Conservation (phyloP, 2,329 filamentous ascomycete species). For the Periconia sp. region DNA sequence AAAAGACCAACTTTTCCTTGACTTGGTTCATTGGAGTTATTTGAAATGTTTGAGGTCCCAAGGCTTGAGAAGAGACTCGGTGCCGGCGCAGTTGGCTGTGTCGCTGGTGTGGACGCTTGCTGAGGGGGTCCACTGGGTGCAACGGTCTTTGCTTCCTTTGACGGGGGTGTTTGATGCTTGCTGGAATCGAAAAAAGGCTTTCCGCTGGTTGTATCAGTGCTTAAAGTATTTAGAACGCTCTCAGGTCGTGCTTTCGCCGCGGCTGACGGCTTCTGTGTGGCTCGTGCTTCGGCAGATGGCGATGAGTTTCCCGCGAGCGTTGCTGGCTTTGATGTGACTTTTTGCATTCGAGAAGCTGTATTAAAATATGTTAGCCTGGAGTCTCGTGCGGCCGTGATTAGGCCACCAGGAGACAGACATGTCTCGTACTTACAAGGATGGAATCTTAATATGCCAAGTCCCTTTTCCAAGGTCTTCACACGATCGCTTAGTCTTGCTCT, state of each 20-base stretch:
- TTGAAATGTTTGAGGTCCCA: slow-evolving; percentile 1
- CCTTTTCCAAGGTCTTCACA: slow-evolving; percentile 7
- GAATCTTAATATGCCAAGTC: slow-evolving; percentile 8
- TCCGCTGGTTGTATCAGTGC: slow-evolving; percentile 1
- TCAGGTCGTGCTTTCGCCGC: slow-evolving; percentile 3
- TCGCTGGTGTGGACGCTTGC: slow-evolving; percentile 5
- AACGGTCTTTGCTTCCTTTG: slow-evolving; percentile 2
- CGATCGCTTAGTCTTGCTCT: slow-evolving; percentile 6
- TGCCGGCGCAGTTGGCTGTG: slow-evolving; percentile 3
- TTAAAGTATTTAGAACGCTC: slow-evolving; percentile 1
- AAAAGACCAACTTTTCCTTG: slow-evolving; percentile 4
- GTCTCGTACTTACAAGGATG: slow-evolving; percentile 8
- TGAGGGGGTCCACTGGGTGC: slow-evolving; percentile 5
- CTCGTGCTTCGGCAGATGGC: slow-evolving; percentile 3
- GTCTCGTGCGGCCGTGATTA: slow-evolving; percentile 1
- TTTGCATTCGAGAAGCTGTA: slow-evolving; percentile 6
- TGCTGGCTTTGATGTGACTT: slow-evolving; percentile 2
- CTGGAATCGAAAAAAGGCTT: slow-evolving; percentile 1
- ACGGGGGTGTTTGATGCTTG: slow-evolving; percentile 3
- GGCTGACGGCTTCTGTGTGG: slow-evolving; percentile 3
- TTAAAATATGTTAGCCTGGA: slow-evolving; percentile 2
- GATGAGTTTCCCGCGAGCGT: slow-evolving; percentile 2
- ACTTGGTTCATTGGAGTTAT: slow-evolving; percentile 3
- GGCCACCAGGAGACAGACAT: slow-evolving; percentile 1
- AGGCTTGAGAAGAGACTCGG: slow-evolving; percentile 1